Evolutionary conservation across 2,329 filamentous ascomycete species (phyloP).

Genomic region (Fusarium paranaense): DNA sequence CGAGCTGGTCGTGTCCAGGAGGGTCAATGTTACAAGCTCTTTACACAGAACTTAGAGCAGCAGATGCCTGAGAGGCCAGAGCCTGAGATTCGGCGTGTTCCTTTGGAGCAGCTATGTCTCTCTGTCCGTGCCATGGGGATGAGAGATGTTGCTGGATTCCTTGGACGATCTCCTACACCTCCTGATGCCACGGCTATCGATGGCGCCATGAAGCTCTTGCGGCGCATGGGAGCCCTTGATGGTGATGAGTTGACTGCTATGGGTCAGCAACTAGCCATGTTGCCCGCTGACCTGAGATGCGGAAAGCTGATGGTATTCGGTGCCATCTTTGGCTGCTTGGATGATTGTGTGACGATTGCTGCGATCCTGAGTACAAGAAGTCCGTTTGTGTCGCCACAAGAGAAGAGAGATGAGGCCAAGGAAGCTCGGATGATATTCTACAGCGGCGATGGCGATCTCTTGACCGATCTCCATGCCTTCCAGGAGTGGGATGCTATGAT

Average conservation of each 20-base stretch:
- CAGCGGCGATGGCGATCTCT: slow-evolving; percentile 83
- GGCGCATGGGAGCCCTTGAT: slow-evolving; percentile 89
- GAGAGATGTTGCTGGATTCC: slow-evolving; percentile 81
- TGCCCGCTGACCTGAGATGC: slow-evolving; percentile 91
- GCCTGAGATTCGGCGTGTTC: slow-evolving; percentile 92
- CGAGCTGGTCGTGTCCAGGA: slow-evolving; percentile 93
- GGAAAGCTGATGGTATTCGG: slow-evolving; percentile 97
- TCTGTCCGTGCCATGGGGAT: slow-evolving; percentile 97
- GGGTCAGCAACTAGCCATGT: slow-evolving; percentile 92
- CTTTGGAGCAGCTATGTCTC: slow-evolving; percentile 92
- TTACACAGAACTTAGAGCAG: slow-evolving; percentile 85
- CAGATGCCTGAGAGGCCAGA: slow-evolving; percentile 91
- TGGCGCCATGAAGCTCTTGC: slow-evolving; percentile 81
- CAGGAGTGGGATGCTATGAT: slow-evolving; percentile 82
- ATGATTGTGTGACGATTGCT: slow-evolving; percentile 88
- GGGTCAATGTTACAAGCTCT: slow-evolving; percentile 95
- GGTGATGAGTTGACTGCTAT: slow-evolving; percentile 89
- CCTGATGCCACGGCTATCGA: slow-evolving; percentile 88
- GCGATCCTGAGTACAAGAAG: slow-evolving; percentile 90
- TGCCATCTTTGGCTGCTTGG: slow-evolving; percentile 91
- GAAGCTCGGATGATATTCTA: slow-evolving; percentile 81
- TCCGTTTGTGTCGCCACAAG: slow-evolving; percentile 86
- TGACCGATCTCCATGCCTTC: slow-evolving; percentile 88
- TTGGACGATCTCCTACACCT: slow-evolving; percentile 88
- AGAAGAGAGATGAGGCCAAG: slow-evolving; percentile 85